Conservation (phyloP, 208 protist species). For the Trypanosoma grayi region DNA sequence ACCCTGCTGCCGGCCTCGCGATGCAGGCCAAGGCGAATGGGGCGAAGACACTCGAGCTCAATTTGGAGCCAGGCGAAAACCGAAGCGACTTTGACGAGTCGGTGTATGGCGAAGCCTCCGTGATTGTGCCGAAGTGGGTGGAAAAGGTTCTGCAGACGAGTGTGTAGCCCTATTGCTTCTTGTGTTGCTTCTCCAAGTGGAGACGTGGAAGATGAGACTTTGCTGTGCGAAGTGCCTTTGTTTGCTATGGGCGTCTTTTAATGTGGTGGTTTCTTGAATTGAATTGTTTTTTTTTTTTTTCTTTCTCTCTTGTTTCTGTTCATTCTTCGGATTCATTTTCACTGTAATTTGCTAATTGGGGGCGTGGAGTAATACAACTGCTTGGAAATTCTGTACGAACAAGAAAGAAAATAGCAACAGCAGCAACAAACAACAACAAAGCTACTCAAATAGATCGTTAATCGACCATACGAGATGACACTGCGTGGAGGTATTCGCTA, state of each 20-base stretch:
- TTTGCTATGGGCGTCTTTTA: too few relatives aligned
- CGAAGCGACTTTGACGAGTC: constrained; percentile 40
- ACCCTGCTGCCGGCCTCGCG: constrained; percentile 68
- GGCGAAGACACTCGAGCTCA: constrained; percentile 55
- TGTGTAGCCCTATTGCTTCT: constrained; percentile 19
- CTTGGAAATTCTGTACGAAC: too few relatives aligned
- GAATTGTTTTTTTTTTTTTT: constrained; percentile 3
- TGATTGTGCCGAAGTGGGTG: constrained; percentile 57
- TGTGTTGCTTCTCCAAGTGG: too few relatives aligned
- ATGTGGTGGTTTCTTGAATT: constrained; percentile 7
- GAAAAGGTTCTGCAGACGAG: constrained; percentile 34
- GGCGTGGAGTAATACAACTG: constrained; percentile 1
- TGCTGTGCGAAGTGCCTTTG: too few relatives aligned
- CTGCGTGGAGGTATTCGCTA: constrained; percentile 57
- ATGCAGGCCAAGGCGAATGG: constrained; percentile 31
- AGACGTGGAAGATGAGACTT: too few relatives aligned
- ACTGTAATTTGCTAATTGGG: neutral
- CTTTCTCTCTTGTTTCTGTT: constrained; percentile 3
- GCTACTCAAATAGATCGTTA: neutral
- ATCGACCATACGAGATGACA: constrained; percentile 12
- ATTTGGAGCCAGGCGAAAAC: constrained; percentile 48
- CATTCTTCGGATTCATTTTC: constrained; percentile 10
- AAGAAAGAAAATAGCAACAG: neutral
- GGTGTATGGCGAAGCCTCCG: constrained; percentile 46
- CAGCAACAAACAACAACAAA: constrained; percentile 8